Evolutionary conservation across 805 yeast genomes (phyloP).

Genomic region (Zygoascus biomembranicola): DNA sequence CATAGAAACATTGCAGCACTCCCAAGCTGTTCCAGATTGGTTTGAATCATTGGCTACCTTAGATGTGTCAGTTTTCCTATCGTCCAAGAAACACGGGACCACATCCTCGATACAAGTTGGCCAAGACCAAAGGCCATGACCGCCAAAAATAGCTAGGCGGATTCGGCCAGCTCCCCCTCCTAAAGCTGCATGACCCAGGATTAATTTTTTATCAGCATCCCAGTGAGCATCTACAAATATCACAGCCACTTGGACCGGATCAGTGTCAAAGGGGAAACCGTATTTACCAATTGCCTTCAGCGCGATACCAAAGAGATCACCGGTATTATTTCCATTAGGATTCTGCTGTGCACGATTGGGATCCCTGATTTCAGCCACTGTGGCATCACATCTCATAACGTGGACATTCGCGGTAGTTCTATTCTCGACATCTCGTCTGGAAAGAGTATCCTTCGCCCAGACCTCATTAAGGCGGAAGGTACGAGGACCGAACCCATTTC

Average conservation of each 20-base stretch:
- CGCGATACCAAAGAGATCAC: slow-evolving; percentile 74
- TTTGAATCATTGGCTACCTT: slow-evolving; percentile 89
- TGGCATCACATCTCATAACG: slow-evolving; percentile 55
- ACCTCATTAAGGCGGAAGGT: slow-evolving; percentile 71
- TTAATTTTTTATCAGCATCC: slow-evolving; percentile 51
- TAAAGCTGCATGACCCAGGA: slow-evolving; percentile 84
- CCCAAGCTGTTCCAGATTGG: slow-evolving; percentile 86
- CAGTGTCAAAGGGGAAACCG: slow-evolving; percentile 34
- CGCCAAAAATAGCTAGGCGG: slow-evolving; percentile 84
- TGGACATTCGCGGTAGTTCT: slow-evolving; percentile 72
- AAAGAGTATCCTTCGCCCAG: slow-evolving; percentile 44
- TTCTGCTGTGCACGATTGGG: slow-evolving; percentile 86
- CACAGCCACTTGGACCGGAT: slow-evolving; percentile 74
- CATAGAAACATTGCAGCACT: slow-evolving; percentile 71
- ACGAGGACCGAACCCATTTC: slow-evolving; percentile 70
- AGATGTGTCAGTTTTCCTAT: slow-evolving; percentile 47
- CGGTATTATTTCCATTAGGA: slow-evolving; percentile 57
- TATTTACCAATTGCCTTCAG: slow-evolving; percentile 63
- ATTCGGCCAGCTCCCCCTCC: slow-evolving; percentile 77
- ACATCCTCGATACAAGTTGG: slow-evolving; percentile 75
- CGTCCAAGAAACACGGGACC: slow-evolving; percentile 60
- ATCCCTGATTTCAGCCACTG: slow-evolving; percentile 65
- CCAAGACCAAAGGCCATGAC: slow-evolving; percentile 88
- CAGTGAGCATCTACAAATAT: slow-evolving; percentile 79
- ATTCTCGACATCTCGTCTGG: slow-evolving; percentile 34